Conservation (phyloP, 2,329 filamentous ascomycete genomes). For the Exophiala oligosperma region DNA sequence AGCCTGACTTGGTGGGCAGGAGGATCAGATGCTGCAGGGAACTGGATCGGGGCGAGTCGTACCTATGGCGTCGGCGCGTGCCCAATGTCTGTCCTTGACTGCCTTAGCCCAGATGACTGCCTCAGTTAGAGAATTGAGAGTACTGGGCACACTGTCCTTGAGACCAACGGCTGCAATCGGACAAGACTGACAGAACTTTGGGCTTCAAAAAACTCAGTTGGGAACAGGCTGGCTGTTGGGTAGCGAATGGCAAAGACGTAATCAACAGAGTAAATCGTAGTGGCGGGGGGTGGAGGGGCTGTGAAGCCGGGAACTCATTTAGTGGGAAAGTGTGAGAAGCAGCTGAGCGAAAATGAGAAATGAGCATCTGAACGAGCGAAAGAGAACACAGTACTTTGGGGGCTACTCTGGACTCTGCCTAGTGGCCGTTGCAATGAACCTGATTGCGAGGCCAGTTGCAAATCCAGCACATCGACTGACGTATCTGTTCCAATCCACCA, state of each 20-base stretch:
- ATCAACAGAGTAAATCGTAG: not conserved
- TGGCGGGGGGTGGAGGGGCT: not conserved
- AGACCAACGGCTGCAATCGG: not conserved
- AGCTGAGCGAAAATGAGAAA: not conserved
- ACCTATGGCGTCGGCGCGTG: conserved; percentile 6
- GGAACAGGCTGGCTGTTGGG: not conserved
- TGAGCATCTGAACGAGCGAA: not conserved
- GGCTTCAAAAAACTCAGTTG: not conserved
- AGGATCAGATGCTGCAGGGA: conserved; percentile 18
- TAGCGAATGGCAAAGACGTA: not conserved
- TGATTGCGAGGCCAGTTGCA: not conserved
- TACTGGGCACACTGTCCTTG: no score
- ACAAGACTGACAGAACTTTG: not conserved
- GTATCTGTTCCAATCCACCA: not conserved
- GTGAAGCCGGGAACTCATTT: not conserved
- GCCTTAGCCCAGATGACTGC: not conserved
- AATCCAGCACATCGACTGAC: not conserved
- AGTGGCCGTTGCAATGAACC: not conserved
- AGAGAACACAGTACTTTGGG: not conserved
- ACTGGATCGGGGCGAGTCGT: conserved; percentile 13
- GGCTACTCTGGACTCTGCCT: not conserved
- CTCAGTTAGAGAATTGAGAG: no score
- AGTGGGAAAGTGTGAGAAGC: not conserved
- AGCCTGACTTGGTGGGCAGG: conserved; percentile 5
- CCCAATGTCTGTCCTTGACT: not conserved